Evolutionary conservation across 257 asterid species (phyloP), one percentile per base, ranked within the genome.

Genomic region (Eustoma russellianum): DNA sequence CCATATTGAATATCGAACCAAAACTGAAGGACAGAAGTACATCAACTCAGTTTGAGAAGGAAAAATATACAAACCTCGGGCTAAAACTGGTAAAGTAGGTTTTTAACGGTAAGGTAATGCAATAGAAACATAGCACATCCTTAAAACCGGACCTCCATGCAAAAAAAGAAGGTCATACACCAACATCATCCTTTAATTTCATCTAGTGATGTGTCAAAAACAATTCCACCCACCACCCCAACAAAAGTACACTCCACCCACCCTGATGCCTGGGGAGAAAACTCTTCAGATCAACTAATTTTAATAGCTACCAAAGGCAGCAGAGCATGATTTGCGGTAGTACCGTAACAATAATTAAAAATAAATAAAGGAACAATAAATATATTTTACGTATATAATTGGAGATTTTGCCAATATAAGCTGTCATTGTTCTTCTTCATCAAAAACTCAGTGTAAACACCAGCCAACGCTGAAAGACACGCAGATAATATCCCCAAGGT

Each of bases 341-440:
- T n/a, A n/a, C 43, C 43, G 7, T 11, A 38, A 38, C 43, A 38
- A 11, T 38, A 38, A 11, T 8, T 9, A 51, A 50, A 24, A 10
- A 12, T 5, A 50, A 50, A 46, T 11, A 46, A 16, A 46, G 13
- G 18, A 17, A 51, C 30, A 14, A 13, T 3, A 46, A 14, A 10
- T 2, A n/a, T n/a, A 2, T 19, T 1, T 68, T 75, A 88, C 97
- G 94, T 77, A 60, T 92, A 92, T 67, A 92, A 74, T 60, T 80
- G 99, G 60, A 85, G 70, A 59, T 91, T 87, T 76, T 91, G 98
- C 98, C 98, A 91, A 67, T 87, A 91, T 33, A 92, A 75, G 77
- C 97, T 92, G 74, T 92, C 99, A 56, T 81, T 92, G 62, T 83
- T 92, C 94, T 83, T 92, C 77, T 92, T 92, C 99, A 92, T 88